Base-by-base conservation (phyloP, 345 rosid species). In the Sonneratia caseolaris region DNA sequence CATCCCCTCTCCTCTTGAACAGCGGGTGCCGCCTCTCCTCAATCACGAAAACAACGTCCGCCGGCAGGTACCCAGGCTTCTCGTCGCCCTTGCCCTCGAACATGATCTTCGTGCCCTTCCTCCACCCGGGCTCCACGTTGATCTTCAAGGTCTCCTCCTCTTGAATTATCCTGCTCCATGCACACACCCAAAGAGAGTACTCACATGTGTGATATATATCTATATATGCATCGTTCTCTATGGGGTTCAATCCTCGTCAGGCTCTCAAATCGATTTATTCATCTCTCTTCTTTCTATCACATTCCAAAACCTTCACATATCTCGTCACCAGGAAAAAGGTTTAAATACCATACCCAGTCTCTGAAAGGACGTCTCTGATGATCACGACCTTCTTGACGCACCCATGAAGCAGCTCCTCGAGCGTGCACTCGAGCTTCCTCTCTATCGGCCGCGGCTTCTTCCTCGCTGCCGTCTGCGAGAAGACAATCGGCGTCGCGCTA, bases 81-180 rank as follows among this genome's bases (percentile, higher is more conserved):
- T 91, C 89, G n/a, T 87, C 86, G 0, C 96, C 98, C 71, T 85
- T 91, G 43, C 96, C 97, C 72, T 91, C 96, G 24, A 94, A 91
- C 72, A 85, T 86, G 40, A 94, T 88, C 82, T 81, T 87, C 0
- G 95, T 94, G 70, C 98, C 98, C 79, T 82, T 86, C 79, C 64
- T 90, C 98, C 98, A 94, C 77, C 98, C 98, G 24, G 97, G 95
- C 66, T 88, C 81, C 19, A 94, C 74, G 37, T 81, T 88, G 70
- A 94, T 86, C 69, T 79, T 83, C 48, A 94, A 66, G 37, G 64
- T 76, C 72, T 94, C 98, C 73, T 87, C 96, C 80, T 88, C 84
- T 79, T 72, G 47, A 15, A 88, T 71, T 70, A 83, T 72, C 73
- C 98, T 93, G 86, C 69, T 74, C 4, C 38, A 37, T 61, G 3